Percentiles rank a stretch among this genome's conserved stretches.
phyloP scores from a whole-genome alignment of 768 basidiomycete genomes.

The Hygrophoropsis aurantiaca region DNA sequence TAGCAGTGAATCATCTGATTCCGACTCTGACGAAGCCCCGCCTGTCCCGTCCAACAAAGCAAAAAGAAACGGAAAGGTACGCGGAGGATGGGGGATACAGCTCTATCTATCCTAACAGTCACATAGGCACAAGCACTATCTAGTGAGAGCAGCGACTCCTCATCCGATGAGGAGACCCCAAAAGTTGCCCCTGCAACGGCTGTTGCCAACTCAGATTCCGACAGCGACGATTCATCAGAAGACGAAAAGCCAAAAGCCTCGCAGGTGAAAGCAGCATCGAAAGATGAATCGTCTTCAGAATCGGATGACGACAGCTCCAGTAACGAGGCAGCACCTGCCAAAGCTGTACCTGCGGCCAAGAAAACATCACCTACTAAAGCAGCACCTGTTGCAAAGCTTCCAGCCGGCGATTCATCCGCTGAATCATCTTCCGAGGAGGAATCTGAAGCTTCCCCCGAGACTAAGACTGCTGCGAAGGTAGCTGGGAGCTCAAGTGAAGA shows the following conservation, averaged over 20 bases:
- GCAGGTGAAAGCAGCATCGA: constrained; percentile 42
- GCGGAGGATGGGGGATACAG: background rate
- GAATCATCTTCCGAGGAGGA: constrained; percentile 31
- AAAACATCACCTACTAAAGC: too few species aligned
- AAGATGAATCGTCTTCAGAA: constrained; percentile 34
- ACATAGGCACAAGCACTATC: constrained; percentile 16
- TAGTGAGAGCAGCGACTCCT: constrained; percentile 42
- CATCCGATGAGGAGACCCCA: constrained; percentile 33
- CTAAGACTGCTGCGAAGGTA: background rate
- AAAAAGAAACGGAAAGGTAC: constrained; percentile 32
- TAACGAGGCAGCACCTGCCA: constrained; percentile 20
- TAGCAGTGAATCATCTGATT: constrained; percentile 27
- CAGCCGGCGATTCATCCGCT: constrained; percentile 15
- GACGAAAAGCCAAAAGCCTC: constrained; percentile 58
- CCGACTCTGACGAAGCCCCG: constrained; percentile 34
- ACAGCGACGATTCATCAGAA: constrained; percentile 26
- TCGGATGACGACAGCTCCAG: constrained; percentile 37
- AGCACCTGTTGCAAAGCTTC: constrained; percentile 12
- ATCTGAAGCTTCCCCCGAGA: constrained; percentile 14
- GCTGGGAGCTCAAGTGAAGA: constrained; percentile 26
- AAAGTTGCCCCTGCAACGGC: constrained; percentile 7
- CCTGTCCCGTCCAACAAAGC: constrained; percentile 7
- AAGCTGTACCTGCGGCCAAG: constrained; percentile 10
- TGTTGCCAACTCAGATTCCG: constrained; percentile 13
- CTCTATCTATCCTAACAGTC: background rate